phyloP scores from a whole-genome alignment of 2,329 filamentous ascomycete species.

The Talaromyces pinophilus region DNA sequence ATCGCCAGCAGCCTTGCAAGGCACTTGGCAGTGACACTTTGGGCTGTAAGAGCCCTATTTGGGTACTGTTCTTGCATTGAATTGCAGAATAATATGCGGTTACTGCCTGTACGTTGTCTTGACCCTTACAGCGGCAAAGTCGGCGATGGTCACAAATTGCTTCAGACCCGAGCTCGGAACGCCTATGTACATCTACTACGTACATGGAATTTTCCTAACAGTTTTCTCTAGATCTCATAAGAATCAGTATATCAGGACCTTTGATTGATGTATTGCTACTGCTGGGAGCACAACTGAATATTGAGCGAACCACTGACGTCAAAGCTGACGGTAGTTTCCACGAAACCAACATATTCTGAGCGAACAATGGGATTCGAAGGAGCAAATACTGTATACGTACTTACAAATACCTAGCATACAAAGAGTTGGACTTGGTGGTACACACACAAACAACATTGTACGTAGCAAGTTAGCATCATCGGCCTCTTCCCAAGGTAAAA shows the following conservation, averaged over 20 bases:
- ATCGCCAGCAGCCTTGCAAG: not conserved
- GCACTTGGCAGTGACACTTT: not conserved
- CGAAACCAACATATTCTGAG: not conserved
- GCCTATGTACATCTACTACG: not conserved
- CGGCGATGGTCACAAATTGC: conserved; percentile 1
- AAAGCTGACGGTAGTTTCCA: not conserved
- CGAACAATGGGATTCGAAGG: not conserved
- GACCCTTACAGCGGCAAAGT: not conserved
- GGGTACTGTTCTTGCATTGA: not conserved
- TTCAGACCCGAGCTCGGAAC: not conserved
- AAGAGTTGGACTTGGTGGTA: not conserved
- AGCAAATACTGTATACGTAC: not conserved
- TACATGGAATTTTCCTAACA: not conserved
- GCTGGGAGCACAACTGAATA: not conserved
- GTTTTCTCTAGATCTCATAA: not conserved
- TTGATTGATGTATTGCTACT: not conserved
- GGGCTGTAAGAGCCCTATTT: not conserved
- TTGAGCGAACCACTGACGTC: not conserved
- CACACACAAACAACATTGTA: not conserved
- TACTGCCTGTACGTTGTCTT: not conserved
- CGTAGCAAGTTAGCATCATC: not conserved
- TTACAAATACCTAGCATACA: not conserved
- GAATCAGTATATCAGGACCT: not conserved
- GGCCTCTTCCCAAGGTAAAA: not conserved
- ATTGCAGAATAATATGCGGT: not conserved